phyloP scores from a whole-genome alignment of 768 basidiomycete genomes.

The Gloeopeniophorella convolvens region DNA sequence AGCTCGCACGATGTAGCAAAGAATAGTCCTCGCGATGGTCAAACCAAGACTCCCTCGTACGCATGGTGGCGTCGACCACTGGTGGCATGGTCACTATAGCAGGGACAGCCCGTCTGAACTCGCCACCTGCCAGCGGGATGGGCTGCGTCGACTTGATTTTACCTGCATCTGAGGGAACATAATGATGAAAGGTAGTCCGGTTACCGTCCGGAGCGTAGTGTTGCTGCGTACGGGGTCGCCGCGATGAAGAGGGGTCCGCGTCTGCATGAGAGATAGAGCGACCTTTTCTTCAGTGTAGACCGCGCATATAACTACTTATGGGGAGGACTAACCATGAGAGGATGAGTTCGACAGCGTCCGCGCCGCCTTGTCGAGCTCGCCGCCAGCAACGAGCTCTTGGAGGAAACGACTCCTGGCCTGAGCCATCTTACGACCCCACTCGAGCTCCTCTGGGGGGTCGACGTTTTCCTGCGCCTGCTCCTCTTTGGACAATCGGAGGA shows the following conservation, averaged over 20 bases:
- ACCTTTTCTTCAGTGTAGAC: not conserved
- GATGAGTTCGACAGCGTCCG: conserved; percentile 20
- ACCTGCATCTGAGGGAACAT: conserved; percentile 17
- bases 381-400: conserved; percentile 53
- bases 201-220: conserved; percentile 17
- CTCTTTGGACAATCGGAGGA: conserved; percentile 47
- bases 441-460: conserved; percentile 69
- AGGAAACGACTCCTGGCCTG: conserved; percentile 63
- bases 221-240: conserved; percentile 17
- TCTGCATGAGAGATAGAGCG: not conserved
- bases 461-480: conserved; percentile 65
- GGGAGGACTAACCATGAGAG: conserved; percentile 16
- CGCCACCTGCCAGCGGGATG: conserved; percentile 16
- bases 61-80: conserved; percentile 15
- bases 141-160: conserved; percentile 11
- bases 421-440: conserved; percentile 75
- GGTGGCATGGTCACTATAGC: not conserved
- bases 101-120: not conserved
- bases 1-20: conserved; percentile 38
- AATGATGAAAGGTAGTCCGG: conserved; percentile 22
- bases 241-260: conserved; percentile 12
- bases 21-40: conserved; percentile 26
- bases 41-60: conserved; percentile 7
- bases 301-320: not conserved
- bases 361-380: conserved; percentile 33